Evolutionary conservation across 139 green algal species (phyloP).

Genomic region (Pedinophyceae sp.): DNA sequence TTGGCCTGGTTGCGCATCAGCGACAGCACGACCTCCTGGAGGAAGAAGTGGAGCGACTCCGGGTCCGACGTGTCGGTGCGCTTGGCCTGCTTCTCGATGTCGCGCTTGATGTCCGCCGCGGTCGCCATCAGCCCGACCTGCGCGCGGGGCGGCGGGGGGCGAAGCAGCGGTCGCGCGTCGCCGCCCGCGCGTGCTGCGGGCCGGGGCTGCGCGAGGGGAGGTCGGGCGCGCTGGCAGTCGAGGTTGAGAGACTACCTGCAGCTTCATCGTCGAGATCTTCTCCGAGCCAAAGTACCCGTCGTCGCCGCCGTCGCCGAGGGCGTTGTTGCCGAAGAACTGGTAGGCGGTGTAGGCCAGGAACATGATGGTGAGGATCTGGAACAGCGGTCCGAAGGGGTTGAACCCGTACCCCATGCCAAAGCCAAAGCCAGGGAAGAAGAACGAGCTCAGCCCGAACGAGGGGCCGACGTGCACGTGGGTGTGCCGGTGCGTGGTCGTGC

Average conservation of each 20-base stretch:
- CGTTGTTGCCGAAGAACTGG: not conserved
- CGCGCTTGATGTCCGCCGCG: not conserved
- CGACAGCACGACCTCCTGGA: slow-evolving; percentile 1
- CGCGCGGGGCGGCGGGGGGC: not conserved
- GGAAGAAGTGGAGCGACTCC: not conserved
- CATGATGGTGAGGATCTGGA: too few species aligned
- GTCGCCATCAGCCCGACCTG: not conserved
- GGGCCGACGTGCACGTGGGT: too few species aligned
- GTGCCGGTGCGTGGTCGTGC: too few species aligned
- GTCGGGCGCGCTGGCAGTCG: too few species aligned
- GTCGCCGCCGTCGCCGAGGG: not conserved
- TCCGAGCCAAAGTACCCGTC: not conserved
- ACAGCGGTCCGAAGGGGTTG: too few species aligned
- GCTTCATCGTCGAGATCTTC: not conserved
- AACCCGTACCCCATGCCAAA: too few species aligned
- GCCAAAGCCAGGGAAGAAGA: too few species aligned
- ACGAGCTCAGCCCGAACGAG: too few species aligned
- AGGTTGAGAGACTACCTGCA: too few species aligned
- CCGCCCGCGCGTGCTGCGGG: not conserved
- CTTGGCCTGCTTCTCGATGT: not conserved
- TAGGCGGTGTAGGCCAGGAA: too few species aligned
- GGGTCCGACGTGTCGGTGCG: not conserved
- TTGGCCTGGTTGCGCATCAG: not conserved
- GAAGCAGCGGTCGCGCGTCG: not conserved
- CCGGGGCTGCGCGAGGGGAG: too few species aligned